Evolutionary conservation across 1,284 basidiomycete genomes (phyloP), one percentile per base, ranked within the genome.

Genomic region (Golubevia sp.): DNA sequence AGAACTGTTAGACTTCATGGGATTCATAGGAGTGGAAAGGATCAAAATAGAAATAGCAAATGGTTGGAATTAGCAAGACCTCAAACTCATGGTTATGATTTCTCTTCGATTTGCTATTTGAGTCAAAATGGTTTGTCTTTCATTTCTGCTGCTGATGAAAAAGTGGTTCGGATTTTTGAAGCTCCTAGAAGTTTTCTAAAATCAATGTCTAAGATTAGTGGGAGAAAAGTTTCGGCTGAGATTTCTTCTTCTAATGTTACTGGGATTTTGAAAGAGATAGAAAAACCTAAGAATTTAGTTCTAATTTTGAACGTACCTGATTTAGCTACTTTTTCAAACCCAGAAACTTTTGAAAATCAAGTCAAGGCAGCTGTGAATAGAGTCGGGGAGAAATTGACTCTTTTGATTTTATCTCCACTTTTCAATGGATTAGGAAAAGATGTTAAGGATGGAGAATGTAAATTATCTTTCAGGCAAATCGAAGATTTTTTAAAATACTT

Each of bases 21-120:
- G 1, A 49, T 58, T 20, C 70, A 61, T 38, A 30, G 38, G 4
- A 4, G 34, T 44, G n/a, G 3, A n/a, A 20, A 18, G n/a, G 15
- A 34, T 44, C 44, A 25, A 3, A 26, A 24, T 21, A 6, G 27
- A 2, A 21, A 27, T 52, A 62, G 63, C 3, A 66, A 67, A 4
- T 83, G 80, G 80, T 72, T 78, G 60, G 77, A 83, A 58, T 59
- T 83, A n/a, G 80, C 77, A 3, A 72, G 80, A 8, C 80, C 80
- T 0, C 80, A 83, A 49, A 77, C 77, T 8, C 80, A 83, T 58
- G 80, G 80, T 8, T 80, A 81, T 67, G 79, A 74, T 20, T 48
- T 83, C 34, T 62, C 68, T 20, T 61, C 67, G 11, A 71, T 74
- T 56, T 65, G 76, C 0, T 83, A 76, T 77, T 70, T 80, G 55